Base-by-base conservation (phyloP, 2,329 filamentous ascomycete genomes). In the Xylariaceae sp. region DNA sequence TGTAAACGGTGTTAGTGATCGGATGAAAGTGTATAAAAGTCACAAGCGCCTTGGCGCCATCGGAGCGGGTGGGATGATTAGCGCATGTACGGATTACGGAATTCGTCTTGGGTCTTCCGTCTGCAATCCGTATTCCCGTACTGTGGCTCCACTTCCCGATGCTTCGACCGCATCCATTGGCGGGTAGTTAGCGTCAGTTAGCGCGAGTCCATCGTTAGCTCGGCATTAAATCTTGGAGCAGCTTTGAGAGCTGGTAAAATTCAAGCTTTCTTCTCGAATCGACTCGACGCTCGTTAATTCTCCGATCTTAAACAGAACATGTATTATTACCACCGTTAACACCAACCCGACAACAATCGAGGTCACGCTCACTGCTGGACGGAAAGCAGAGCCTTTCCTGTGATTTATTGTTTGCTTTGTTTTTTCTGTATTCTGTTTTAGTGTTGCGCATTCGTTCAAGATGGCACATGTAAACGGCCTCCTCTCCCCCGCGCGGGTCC, bases 391-490 rank as follows among this genome's bases (percentile, higher is more conserved):
- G 49, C 23, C 49, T 13, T 51, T 51, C 42, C 23, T 30, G 23
- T 30, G 23, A 45, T 45, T 45, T 42, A 1, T 42, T 17, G 15
- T n/a, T 17, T 17, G 17, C 23, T 49, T 49, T 49, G 6, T 48
- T 1, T 42, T 42, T 45, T 45, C 42, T 45, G 11, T 11, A 30
- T 9, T 6, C 34, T 50, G 5, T 10, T 48, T 48, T 42, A 5
- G 4, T 30, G 23, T 30, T 30, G 23, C 23, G 23, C 23, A 30
- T 30, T 30, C 5, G 23, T 30, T 30, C 23, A 45, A 30, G 9
- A 72, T 72, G 70, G 67, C 61, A n/a, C 67, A 66, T 34, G 58
- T 57, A 30, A 62, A 56, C 44, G 67, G 65, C 58, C 62, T 70
- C 55, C 61, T 66, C 50, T 67, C 69, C 7, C 69, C 70, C 15